Base-by-base conservation (phyloP, 345 rosid species). In the Hypericum androsaemum region DNA sequence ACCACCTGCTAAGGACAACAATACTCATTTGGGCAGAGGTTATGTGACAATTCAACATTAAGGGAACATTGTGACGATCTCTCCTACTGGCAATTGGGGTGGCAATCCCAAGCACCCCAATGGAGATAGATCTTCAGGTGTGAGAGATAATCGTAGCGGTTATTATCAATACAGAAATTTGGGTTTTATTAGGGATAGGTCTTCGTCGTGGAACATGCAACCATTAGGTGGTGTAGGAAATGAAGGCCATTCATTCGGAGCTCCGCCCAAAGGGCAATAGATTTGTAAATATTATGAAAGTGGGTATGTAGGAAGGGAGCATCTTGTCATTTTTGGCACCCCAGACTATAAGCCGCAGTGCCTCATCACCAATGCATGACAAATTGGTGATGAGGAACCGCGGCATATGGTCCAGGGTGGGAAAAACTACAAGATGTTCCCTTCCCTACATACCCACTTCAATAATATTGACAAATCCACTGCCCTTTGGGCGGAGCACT, bases 261-360 rank as follows among this genome's bases (percentile, higher is more conserved):
- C 74, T 65, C 69, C 78, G 38, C 75, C 88, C 64, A 86, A 75
- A 80, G 85, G 85, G 74, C 82, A 67, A 58, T 71, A 79, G 47
- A 65, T 79, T 12, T 90, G 96, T 71, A 90, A 90, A 76, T 87
- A 71, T 56, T 56, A 87, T 11, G 89, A 77, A 74, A 75, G 41
- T 46, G 98, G 95, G 48, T 28, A 52, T 84, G 96, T 80, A 87
- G 71, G 70, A 87, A 60, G 66, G 98, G 96, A 47, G 81, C 86
- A 28, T 74, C 84, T 8, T 87, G 96, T 61, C 76, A 74, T 65
- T 87, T 52, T 76, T 74, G 80, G 79, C 98, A 90, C 65, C 89
- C 83, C n/a, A n/a, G n/a, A n/a, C n/a, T n/a, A n/a, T n/a, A n/a
- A n/a, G n/a, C n/a, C n/a, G n/a, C n/a, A n/a, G n/a, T n/a, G n/a